A percentile compares a stretch with the other conserved stretches of the same genome.
phyloP scores from a whole-genome alignment of 345 rosid species.

The Leavenworthia alabamica region DNA sequence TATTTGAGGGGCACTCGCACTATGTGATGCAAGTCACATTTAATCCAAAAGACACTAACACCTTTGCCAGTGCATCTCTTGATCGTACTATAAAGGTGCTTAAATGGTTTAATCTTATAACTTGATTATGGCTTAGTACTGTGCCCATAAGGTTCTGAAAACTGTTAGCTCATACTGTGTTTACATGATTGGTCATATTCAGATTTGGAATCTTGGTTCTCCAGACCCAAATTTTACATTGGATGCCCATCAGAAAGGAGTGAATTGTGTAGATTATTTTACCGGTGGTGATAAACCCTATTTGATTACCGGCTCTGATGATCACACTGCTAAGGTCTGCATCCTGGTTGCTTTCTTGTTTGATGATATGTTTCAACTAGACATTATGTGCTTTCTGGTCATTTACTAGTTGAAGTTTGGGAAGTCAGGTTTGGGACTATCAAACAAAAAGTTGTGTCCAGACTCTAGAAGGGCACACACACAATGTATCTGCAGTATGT shows the following conservation, averaged over 20 bases:
- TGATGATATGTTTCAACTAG: background rate
- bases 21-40: constrained; percentile 98
- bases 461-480: constrained; percentile 76
- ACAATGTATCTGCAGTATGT: constrained; percentile 79
- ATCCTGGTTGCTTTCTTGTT: background rate
- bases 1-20: constrained; percentile 97
- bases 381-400: constrained; percentile 1
- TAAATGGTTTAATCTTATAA: background rate
- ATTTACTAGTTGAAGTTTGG: constrained; percentile 22
- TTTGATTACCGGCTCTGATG: constrained; percentile 88
- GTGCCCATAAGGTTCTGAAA: constrained; percentile 3
- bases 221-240: constrained; percentile 90
- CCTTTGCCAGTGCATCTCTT: constrained; percentile 97
- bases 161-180: background rate
- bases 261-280: constrained; percentile 86
- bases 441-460: constrained; percentile 85
- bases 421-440: constrained; percentile 71
- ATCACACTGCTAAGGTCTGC: constrained; percentile 86
- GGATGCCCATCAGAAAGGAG: constrained; percentile 94
- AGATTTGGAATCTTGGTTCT: constrained; percentile 98
- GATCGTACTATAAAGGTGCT: constrained; percentile 86
- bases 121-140: constrained; percentile 1
- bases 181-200: constrained; percentile 19
- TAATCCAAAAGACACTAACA: constrained; percentile 84
- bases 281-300: constrained; percentile 94